Percentiles rank a stretch among this genome's conserved stretches.
Evolutionary conservation across 2,329 filamentous ascomycete genomes (phyloP).

Genomic region (Plenodomus tracheiphilus): DNA sequence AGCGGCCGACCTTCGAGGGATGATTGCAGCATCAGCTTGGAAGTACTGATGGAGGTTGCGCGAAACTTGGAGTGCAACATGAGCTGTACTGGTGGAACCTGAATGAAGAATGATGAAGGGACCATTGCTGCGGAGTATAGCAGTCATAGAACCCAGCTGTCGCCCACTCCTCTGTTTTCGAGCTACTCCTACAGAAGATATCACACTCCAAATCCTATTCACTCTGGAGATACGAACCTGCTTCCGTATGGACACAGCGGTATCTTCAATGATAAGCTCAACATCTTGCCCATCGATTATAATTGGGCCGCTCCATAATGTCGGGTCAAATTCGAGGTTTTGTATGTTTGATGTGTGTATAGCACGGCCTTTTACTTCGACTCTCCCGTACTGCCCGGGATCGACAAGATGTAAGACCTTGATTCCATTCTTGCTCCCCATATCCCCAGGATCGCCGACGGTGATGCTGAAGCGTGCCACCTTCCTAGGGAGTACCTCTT

Average conservation of each 20-base stretch:
- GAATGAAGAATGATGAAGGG: conserved; percentile 49
- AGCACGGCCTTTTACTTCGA: conserved; percentile 45
- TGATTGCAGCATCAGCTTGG: conserved; percentile 54
- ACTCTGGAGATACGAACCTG: conserved; percentile 1
- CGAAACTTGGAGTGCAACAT: conserved; percentile 57
- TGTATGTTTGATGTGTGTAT: conserved; percentile 41
- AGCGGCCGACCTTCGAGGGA: conserved; percentile 4
- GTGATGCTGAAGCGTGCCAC: conserved; percentile 51
- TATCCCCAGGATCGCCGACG: conserved; percentile 57
- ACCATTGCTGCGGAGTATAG: conserved; percentile 55
- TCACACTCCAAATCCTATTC: background rate
- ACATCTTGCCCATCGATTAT: conserved; percentile 29
- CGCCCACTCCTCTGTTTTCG: conserved; percentile 45
- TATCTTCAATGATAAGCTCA: background rate
- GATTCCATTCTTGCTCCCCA: conserved; percentile 57
- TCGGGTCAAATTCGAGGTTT: conserved; percentile 32
- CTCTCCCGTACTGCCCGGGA: conserved; percentile 55
- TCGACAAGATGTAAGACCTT: conserved; percentile 53
- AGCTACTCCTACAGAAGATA: background rate
- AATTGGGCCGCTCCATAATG: conserved; percentile 15
- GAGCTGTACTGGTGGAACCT: conserved; percentile 29
- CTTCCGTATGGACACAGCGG: background rate
- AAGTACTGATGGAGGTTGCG: conserved; percentile 63
- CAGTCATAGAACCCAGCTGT: conserved; percentile 58
- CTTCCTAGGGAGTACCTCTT: conserved; percentile 19